These are phyloP conservation scores for Trichoderma hamatum DNA, from an alignment of 2,329 filamentous ascomycete species.

Conservation along the genomic window DNA sequence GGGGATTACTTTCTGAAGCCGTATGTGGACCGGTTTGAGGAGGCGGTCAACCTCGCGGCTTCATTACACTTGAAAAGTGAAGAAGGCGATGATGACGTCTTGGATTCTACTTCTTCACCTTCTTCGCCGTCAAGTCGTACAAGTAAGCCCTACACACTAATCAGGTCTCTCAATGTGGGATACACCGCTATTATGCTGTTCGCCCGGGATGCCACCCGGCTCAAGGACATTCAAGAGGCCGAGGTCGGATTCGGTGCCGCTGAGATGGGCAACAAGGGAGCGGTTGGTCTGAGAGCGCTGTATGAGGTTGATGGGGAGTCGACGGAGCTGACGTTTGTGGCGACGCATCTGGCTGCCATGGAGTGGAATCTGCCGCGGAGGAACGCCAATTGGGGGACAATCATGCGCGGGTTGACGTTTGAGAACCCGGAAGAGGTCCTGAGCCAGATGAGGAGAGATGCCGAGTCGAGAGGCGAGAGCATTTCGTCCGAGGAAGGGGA, in stretches of 20 bases:
- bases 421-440: slow-evolving; percentile 53
- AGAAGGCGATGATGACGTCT: slow-evolving; percentile 26
- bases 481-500: slow-evolving; percentile 32
- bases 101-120: slow-evolving; percentile 21
- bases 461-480: slow-evolving; percentile 18
- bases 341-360: slow-evolving; percentile 86
- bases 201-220: slow-evolving; percentile 62
- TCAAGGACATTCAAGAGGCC: slow-evolving; percentile 72
- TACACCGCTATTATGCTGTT: slow-evolving; percentile 92
- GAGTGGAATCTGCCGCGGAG: slow-evolving; percentile 75
- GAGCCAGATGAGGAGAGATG: slow-evolving; percentile 29
- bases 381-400: slow-evolving; percentile 86
- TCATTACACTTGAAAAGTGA: slow-evolving; percentile 40
- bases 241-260: slow-evolving; percentile 82
- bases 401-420: slow-evolving; percentile 81
- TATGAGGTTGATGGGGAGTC: slow-evolving; percentile 49
- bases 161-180: slow-evolving; percentile 75
- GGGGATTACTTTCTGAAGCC: slow-evolving; percentile 73
- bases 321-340: slow-evolving; percentile 79
- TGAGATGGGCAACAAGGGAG: slow-evolving; percentile 95
- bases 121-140: slow-evolving; percentile 26
- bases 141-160: slow-evolving; percentile 62
- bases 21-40: slow-evolving; percentile 72
- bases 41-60: slow-evolving; percentile 72
- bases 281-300: slow-evolving; percentile 74